Base-by-base conservation (phyloP, 169 alveolate genomes). In the Eimeria tenella region DNA sequence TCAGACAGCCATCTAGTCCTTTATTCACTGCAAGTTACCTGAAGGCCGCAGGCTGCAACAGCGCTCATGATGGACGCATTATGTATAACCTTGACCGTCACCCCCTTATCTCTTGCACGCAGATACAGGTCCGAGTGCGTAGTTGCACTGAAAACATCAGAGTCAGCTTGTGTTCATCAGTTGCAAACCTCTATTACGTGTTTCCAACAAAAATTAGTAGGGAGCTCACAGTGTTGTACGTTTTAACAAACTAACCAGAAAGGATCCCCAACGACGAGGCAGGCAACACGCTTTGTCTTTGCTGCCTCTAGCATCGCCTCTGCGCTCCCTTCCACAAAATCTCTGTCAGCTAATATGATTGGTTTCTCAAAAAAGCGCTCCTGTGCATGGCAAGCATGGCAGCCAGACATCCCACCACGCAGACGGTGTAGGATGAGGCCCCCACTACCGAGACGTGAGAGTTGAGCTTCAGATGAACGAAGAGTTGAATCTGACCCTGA, bases 251-350 rank as follows among this genome's bases (percentile, higher is more conserved):
- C 95, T 21, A 52, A 95, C 96, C 96, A 95, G 55, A 98, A 97
- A 1, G 99, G 98, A 94, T 97, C 99, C 23, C 99, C 98, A 17
- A 97, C 98, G 49, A 98, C 99, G 55, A 97, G 96, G 53, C 97
- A 96, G 5, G 98, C 97, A 55, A 97, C 98, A 25, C 95, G 94
- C 3, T 96, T 77, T 19, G 95, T 73, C 75, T 93, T 91, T 50
- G 98, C 98, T 71, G 95, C 91, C 9, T 95, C 96, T 25, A 97
- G 86, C 97, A 97, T 96, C 25, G 96, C 96, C 11, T 97, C 98
- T 42, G 96, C 95, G 4, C 95, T 96, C 15, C 96, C 95, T 94
- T 98, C 99, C 13, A 97, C 98, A 94, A 97, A 95, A 71, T 97
- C 98, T 77, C 99, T 95, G 95, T 98, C 99, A 4, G 98, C 98